These are phyloP conservation scores for Pseudognaphalium luteoalbum DNA, from an alignment of 129 eudicot species.

Conservation along the genomic window DNA sequence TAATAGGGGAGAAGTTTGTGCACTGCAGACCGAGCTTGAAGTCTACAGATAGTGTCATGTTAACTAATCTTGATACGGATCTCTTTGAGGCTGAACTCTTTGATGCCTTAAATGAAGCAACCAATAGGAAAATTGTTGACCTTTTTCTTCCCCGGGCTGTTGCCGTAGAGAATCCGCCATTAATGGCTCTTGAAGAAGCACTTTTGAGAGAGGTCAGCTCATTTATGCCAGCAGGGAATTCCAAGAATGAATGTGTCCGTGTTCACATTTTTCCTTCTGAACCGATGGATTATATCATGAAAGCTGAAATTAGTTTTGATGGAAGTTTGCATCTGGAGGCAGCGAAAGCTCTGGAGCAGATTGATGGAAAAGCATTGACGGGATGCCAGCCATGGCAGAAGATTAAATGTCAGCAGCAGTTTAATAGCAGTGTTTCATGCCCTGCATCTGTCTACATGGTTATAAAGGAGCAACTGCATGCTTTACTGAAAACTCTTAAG, in stretches of 20 bases:
- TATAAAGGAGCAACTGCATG: slow-evolving; percentile 55
- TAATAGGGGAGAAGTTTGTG: slow-evolving; percentile 42
- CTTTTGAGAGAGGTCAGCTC: slow-evolving; percentile 68
- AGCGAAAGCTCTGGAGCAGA: slow-evolving; percentile 84
- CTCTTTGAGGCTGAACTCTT: slow-evolving; percentile 63
- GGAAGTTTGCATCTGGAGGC: slow-evolving; percentile 97
- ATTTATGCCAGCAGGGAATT: slow-evolving; percentile 72
- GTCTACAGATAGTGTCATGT: slow-evolving; percentile 42
- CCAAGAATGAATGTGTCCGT: slow-evolving; percentile 45
- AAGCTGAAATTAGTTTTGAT: slow-evolving; percentile 71
- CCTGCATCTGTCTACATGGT: slow-evolving; percentile 65
- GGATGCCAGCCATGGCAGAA: slow-evolving; percentile 90
- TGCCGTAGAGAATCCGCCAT: slow-evolving; percentile 52
- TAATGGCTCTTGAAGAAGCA: slow-evolving; percentile 62
- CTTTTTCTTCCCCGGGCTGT: slow-evolving; percentile 52
- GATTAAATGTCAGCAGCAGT: slow-evolving; percentile 65
- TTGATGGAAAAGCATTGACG: slow-evolving; percentile 70
- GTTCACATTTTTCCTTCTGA: slow-evolving; percentile 61
- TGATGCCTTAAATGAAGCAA: slow-evolving; percentile 39
- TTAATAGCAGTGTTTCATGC: slow-evolving; percentile 81
- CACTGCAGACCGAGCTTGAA: slow-evolving; percentile 40
- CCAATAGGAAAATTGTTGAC: slow-evolving; percentile 53
- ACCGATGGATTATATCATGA: slow-evolving; percentile 44
- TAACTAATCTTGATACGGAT: slow-evolving; percentile 49
- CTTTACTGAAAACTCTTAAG: slow-evolving; percentile 47